These are phyloP conservation scores for Scutellaria baicalensis DNA, from an alignment of 257 asterid species.

Conservation along the genomic window DNA sequence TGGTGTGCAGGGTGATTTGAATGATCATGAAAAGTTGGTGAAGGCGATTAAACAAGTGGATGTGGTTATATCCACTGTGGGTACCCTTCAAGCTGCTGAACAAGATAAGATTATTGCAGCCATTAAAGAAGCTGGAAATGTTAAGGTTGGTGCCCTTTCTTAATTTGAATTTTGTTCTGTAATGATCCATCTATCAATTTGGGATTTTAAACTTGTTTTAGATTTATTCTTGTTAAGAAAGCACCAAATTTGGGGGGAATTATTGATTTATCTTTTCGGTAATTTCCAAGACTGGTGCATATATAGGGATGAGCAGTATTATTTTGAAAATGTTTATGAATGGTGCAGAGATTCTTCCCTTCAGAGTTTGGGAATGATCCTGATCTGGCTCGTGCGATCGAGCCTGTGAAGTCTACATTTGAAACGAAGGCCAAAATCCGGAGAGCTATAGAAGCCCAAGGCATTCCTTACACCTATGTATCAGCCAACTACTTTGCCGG, in stretches of 20 bases:
- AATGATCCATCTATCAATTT: neutral
- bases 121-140: slow-evolving; percentile 59
- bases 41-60: slow-evolving; percentile 58
- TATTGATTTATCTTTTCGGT: too few species aligned
- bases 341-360: slow-evolving; percentile 61
- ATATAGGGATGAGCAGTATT: too few species aligned
- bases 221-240: too few species aligned
- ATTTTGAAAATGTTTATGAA: too few species aligned
- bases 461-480: slow-evolving; percentile 54
- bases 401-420: slow-evolving; percentile 44
- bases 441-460: slow-evolving; percentile 45
- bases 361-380: slow-evolving; percentile 75
- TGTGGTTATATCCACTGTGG: slow-evolving; percentile 48
- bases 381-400: slow-evolving; percentile 50
- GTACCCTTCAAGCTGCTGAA: slow-evolving; percentile 27
- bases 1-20: slow-evolving; percentile 46
- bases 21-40: slow-evolving; percentile 51
- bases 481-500: slow-evolving; percentile 50
- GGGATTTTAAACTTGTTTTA: too few species aligned
- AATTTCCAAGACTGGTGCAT: too few species aligned
- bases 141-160: slow-evolving; percentile 35
- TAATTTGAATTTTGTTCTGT: neutral
- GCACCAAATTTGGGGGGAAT: too few species aligned
- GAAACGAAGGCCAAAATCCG: slow-evolving; percentile 37
- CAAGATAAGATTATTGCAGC: slow-evolving; percentile 50